Percentiles rank a stretch among this genome's conserved stretches.
Evolutionary conservation across 164 flowering plant genomes (phyloP).

Genomic region (Echeveria elegans): DNA sequence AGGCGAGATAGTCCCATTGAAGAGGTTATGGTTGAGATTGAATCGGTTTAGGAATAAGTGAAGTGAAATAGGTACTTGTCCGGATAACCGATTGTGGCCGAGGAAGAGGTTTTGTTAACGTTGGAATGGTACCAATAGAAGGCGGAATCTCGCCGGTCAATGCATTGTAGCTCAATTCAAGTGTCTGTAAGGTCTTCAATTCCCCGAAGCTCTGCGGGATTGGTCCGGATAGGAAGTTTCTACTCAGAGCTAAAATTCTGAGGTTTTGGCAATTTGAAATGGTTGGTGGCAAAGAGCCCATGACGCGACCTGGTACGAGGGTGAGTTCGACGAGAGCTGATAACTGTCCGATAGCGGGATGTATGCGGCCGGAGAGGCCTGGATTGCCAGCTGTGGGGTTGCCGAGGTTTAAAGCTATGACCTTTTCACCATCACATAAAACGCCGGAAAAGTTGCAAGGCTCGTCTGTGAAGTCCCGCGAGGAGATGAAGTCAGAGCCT

Average conservation of each 20-base stretch:
- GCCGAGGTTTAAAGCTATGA: constrained; percentile 69
- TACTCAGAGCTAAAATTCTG: constrained; percentile 59
- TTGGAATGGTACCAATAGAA: constrained; percentile 39
- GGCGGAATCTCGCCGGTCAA: constrained; percentile 50
- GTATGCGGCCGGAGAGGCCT: constrained; percentile 69
- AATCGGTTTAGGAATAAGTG: constrained; percentile 51
- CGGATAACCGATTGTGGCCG: constrained; percentile 65
- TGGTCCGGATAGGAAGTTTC: constrained; percentile 62
- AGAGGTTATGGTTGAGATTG: constrained; percentile 71
- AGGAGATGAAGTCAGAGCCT: constrained; percentile 47
- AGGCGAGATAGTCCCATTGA: constrained; percentile 54
- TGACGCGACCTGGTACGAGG: constrained; percentile 74
- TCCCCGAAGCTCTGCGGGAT: constrained; percentile 48
- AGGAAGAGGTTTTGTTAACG: constrained; percentile 56
- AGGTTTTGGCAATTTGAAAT: constrained; percentile 44
- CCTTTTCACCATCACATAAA: constrained; percentile 39
- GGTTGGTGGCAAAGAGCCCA: constrained; percentile 53
- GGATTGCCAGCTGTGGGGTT: constrained; percentile 86
- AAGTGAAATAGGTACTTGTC: constrained; percentile 49
- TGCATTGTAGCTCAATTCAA: constrained; percentile 81
- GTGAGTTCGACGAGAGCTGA: constrained; percentile 58
- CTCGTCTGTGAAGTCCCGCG: constrained; percentile 73
- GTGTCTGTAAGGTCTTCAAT: constrained; percentile 42
- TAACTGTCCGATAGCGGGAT: constrained; percentile 69
- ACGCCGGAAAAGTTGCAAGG: constrained; percentile 68